Percentiles rank a stretch among this genome's conserved stretches.
These are phyloP conservation scores for Spizellomyces punctatus DNA, from an alignment of 192 early-diverging fungal genomes.

Conservation along the genomic window DNA sequence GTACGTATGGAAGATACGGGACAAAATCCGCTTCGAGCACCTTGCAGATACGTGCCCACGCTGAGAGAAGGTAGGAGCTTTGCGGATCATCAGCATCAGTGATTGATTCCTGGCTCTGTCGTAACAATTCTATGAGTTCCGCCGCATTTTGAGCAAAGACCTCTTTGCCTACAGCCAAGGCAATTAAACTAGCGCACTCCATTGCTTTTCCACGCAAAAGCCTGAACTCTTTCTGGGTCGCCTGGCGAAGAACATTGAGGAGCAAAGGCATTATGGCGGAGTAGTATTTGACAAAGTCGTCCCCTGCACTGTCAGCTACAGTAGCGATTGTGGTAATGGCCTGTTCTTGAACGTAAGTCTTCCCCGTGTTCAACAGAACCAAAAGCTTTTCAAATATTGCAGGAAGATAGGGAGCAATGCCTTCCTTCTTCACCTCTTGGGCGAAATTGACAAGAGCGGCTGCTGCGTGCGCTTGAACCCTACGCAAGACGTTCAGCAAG, in stretches of 20 bases:
- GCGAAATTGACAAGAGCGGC: constrained; percentile 98
- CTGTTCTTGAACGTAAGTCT: constrained; percentile 97
- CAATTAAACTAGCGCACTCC: constrained; percentile 96
- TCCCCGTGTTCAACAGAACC: constrained; percentile 77
- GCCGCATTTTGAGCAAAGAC: constrained; percentile 78
- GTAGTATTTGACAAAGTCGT: constrained; percentile 91
- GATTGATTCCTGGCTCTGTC: constrained; percentile 71
- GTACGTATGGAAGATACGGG: constrained; percentile 88
- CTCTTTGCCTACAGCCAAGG: constrained; percentile 90
- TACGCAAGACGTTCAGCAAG: constrained; percentile 12
- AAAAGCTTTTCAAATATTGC: constrained; percentile 85
- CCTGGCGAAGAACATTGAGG: constrained; percentile 83
- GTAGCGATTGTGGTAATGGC: constrained; percentile 97
- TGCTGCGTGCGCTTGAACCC: constrained; percentile 94
- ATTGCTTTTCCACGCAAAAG: constrained; percentile 94
- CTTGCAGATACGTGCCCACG: constrained; percentile 97
- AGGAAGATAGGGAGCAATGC: constrained; percentile 87
- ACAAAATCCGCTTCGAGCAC: constrained; percentile 93
- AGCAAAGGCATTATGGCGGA: constrained; percentile 93
- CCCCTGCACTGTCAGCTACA: constrained; percentile 93
- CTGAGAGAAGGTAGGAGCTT: constrained; percentile 86
- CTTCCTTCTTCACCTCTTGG: constrained; percentile 82
- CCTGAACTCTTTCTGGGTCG: constrained; percentile 83
- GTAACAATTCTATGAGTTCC: constrained; percentile 81
- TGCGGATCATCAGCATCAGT: constrained; percentile 94